Evolutionary conservation across 768 basidiomycete species (phyloP), one percentile per base, ranked within the genome.

Genomic region (Lactarius hatsudake): DNA sequence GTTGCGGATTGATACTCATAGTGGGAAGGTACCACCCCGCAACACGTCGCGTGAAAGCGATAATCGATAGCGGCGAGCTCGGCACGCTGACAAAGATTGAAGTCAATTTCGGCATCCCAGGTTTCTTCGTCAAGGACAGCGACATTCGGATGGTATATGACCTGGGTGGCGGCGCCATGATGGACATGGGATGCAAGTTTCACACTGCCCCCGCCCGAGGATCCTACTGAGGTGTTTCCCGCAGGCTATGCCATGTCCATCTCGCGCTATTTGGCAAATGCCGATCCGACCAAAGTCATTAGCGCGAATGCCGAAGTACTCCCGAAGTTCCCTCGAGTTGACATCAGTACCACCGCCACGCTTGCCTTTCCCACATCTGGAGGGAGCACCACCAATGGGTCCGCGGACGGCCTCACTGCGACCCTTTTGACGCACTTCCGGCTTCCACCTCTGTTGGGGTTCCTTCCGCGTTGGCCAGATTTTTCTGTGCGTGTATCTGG

Each of bases 1-100:
- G 9, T 34, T 10, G 15, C 12, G 36, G 26, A 28, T 2, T 68
- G 67, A 68, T 13, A 7, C 43, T 43, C 34, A 55, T 61, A 0
- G 26, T 18, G 28, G 17, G 5, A 54, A 86, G 86, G 26, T 88
- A 87, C 74, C 88, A 89, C 68, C 87, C 88, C 20, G 84, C 85
- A 0, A 74, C 81, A 20, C 84, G 83, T 48, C 79, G 82, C 13
- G 79, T 82, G 65, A 83, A 83, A 62, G 81, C 77, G 26, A 84
- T 89, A 48, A 57, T 88, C 1, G 80, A 84, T 23, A 82, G 80
- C 64, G 80, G 82, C 4, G 85, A 85, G 69, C 76, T 88, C 12
- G 89, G 88, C 3, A 70, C 72, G 0, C 74, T 88, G 17, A 79
- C 81, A 67, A 79, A 79, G 65, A 79, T 84, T 0, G 72, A 78